A percentile compares a stretch with the other conserved stretches of the same genome.
Evolutionary conservation across 2,329 filamentous ascomycete genomes (phyloP).

Genomic region (Juglanconis sp.): DNA sequence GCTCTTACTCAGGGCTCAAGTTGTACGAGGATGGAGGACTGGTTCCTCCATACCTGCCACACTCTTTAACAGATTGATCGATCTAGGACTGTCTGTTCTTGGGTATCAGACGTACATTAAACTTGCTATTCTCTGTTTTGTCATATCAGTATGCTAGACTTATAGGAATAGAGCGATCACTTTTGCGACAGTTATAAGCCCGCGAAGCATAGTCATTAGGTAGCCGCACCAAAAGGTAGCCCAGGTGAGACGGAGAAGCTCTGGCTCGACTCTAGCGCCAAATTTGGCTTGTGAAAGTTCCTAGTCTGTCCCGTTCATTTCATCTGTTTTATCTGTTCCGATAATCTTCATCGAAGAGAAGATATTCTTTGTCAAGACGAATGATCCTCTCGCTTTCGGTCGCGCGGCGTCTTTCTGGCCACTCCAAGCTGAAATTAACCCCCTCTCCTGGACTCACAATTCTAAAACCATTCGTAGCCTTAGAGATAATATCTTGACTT

Average conservation of each 20-base stretch:
- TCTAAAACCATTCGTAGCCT: conserved; percentile 16
- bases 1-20: no score
- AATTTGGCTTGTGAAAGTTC: conserved; percentile 14
- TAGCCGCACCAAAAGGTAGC: no score
- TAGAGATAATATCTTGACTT: conserved; percentile 16
- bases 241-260: conserved; percentile 1
- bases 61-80: no score
- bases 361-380: conserved; percentile 23
- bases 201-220: no score
- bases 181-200: no score
- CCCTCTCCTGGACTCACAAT: conserved; percentile 24
- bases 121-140: no score
- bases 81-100: no score
- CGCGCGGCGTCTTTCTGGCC: conserved; percentile 4
- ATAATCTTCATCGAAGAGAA: not conserved
- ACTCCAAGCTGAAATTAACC: conserved; percentile 20
- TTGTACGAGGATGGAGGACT: no score
- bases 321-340: not conserved
- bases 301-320: not conserved
- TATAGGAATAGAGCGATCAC: no score
- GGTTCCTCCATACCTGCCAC: no score
- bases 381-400: conserved; percentile 17
- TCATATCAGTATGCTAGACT: no score
- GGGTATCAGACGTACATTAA: no score
- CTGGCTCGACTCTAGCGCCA: conserved; percentile 16